Percentiles rank a stretch among this genome's conserved stretches.
phyloP scores from a whole-genome alignment of 176 grass and related monocot genomes.

The Ampelocalamus luodianensis region DNA sequence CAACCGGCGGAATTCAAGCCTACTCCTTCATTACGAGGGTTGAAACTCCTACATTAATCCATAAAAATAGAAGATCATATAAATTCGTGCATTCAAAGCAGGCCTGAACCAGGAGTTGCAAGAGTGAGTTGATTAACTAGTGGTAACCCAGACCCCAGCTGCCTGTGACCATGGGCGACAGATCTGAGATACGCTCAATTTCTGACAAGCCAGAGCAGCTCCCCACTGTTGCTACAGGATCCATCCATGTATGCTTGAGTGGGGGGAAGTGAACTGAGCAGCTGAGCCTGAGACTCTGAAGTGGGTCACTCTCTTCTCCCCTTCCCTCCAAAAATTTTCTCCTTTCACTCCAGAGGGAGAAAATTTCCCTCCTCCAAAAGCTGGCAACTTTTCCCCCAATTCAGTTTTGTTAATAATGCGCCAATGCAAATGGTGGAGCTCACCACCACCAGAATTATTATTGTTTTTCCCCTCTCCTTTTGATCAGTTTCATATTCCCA shows the following conservation, averaged over 20 bases:
- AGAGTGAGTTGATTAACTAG: not conserved
- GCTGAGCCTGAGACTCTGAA: constrained; percentile 31
- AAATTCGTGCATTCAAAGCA: not conserved
- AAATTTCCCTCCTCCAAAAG: constrained; percentile 44
- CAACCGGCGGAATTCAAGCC: too few relatives aligned
- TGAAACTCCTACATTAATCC: too few relatives aligned
- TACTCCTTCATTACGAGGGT: too few relatives aligned
- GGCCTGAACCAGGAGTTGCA: not conserved
- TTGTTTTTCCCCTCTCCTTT: constrained; percentile 39
- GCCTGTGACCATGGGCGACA: constrained; percentile 17
- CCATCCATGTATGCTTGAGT: constrained; percentile 39
- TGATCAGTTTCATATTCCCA: constrained; percentile 58
- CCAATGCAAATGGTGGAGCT: constrained; percentile 64
- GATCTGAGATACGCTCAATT: constrained; percentile 53
- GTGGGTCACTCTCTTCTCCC: constrained; percentile 23
- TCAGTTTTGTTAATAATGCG: constrained; percentile 52
- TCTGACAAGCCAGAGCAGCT: constrained; percentile 51
- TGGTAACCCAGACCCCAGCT: not conserved
- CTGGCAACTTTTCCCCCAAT: constrained; percentile 46
- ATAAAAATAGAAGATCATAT: too few relatives aligned
- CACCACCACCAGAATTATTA: constrained; percentile 48
- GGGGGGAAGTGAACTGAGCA: constrained; percentile 39
- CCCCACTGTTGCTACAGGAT: constrained; percentile 45
- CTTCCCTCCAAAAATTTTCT: constrained; percentile 10
- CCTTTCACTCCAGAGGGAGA: not conserved